Base-by-base conservation (phyloP, 2,329 filamentous ascomycete genomes). In the Colletotrichum kahawae region DNA sequence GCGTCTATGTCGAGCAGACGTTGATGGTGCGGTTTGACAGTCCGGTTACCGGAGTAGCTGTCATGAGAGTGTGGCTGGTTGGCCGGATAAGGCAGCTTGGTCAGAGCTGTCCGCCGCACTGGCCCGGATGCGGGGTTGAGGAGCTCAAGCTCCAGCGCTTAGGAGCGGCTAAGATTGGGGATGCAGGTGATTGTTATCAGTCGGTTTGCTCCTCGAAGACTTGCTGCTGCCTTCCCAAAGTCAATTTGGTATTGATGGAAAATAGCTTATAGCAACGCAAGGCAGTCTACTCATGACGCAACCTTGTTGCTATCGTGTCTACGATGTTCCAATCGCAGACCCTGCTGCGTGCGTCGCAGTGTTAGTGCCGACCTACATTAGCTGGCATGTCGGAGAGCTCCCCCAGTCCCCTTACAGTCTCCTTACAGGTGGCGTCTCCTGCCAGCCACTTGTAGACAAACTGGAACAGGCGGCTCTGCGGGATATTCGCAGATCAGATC, bases 101-200 rank as follows among this genome's bases (percentile, higher is more conserved):
- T 62, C 43, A 64, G 54, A 72, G 63, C 63, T 74, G 51, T 48
- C 48, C n/a, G 57, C 34, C 29, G 34, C 34, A 27, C 56, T 68
- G 57, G 69, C 48, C 54, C 73, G 34, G 73, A 64, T 75, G 73
- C 73, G 73, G 73, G 73, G 73, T 75, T 54, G 63, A 48, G 56
- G 48, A 75, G 72, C 48, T 72, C 27, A 14, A 75, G 69, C 69
- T 75, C 57, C 43, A 68, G 69, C 73, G 69, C 69, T 67, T 67
- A 72, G 63, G 68, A 43, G 63, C 73, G 73, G 73, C 69, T 75
- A 72, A 75, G 14, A 72, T 72, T 75, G 73, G 73, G 27, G 73
- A 72, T 57, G 10, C 38, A 48, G 38, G 10, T 13, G 34, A 62
- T 67, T 29, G 33, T 38, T 48, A 18, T 48, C 43, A 7, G 68